Base-by-base conservation (phyloP, 164 flowering plant species). In the Nymphaea colorata region DNA sequence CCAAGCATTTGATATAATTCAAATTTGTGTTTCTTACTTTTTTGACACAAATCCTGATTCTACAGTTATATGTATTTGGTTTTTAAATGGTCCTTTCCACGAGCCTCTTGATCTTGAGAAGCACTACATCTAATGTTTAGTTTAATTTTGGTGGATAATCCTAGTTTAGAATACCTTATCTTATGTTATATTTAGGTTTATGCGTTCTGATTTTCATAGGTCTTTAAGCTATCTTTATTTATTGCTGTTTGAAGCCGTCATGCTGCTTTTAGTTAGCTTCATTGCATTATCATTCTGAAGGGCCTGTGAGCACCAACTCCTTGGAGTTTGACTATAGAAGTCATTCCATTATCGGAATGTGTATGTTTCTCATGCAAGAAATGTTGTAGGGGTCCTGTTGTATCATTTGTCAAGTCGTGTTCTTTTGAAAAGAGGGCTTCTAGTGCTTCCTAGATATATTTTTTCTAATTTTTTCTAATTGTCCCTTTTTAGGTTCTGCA, bases 401-500 rank as follows among this genome's bases (percentile, higher is more conserved):
- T 25, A 25, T 25, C 1, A 25, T 25, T 25, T 25, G 36, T 25
- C 36, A 25, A 25, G 36, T 25, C 36, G 3, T 51, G 5, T 51
- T 51, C 57, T 51, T 51, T 51, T 51, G 12, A 51, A 51, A 51
- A 51, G 8, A 3, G 8, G 2, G 57, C 57, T 51, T 51, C 4
- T 51, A 15, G 15, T 51, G 57, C 57, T 5, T 51, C 14, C 14
- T 51, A 51, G 2, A 51, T 15, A 3, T 51, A 4, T 51, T 51
- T 3, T 8, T 51, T 51, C 12, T 10, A 51, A 15, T 51, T 51
- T 8, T 51, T 10, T 51, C 4, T 51, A n/a, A n/a, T 51, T 15
- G 3, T 51, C 3, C 10, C 0, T 4, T 8, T 57, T 11, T 80
- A 91, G 97, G 93, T 94, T 78, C 75, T 94, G 68, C 97, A 91